Conservation (phyloP, 345 rosid genomes). For the Luvunga scandens region DNA sequence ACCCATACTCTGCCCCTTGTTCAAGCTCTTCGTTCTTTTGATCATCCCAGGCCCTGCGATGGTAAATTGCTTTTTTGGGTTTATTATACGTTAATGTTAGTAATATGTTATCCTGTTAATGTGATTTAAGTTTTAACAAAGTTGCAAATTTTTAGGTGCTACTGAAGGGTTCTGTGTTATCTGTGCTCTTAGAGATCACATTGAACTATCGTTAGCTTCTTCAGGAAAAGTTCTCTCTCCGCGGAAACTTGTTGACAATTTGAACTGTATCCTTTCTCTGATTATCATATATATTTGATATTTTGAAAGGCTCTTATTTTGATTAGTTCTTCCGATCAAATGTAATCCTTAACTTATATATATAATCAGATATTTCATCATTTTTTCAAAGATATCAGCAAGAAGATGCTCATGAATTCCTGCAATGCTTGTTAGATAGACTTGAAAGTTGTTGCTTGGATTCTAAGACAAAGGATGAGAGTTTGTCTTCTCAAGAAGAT, state of each 20-base stretch:
- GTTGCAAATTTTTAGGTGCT: slow-evolving; percentile 42
- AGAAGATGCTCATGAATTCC: slow-evolving; percentile 92
- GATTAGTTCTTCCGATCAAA: not conserved
- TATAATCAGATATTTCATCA: slow-evolving; percentile 49
- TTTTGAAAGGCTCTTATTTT: not conserved
- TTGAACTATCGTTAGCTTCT: slow-evolving; percentile 44
- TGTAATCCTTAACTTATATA: slow-evolving; percentile 38
- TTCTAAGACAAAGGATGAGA: slow-evolving; percentile 18
- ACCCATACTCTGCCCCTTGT: slow-evolving; percentile 82
- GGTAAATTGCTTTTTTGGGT: slow-evolving; percentile 19
- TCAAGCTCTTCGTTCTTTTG: slow-evolving; percentile 43
- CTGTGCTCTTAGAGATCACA: slow-evolving; percentile 48
- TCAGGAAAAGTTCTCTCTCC: slow-evolving; percentile 53
- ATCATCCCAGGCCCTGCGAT: slow-evolving; percentile 43
- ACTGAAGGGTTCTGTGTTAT: slow-evolving; percentile 55
- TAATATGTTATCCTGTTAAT: not conserved
- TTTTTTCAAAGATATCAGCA: slow-evolving; percentile 56
- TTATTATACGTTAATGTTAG: not conserved
- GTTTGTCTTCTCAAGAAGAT: slow-evolving; percentile 22
- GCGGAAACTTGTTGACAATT: slow-evolving; percentile 41
- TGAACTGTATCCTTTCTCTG: slow-evolving; percentile 58
- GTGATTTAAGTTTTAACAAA: slow-evolving; percentile 9
- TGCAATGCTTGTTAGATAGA: slow-evolving; percentile 68
- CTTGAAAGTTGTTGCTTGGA: slow-evolving; percentile 61
- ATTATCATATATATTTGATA: not conserved